Base-by-base conservation (phyloP, 495 filamentous ascomycete species). In the Aspergillus diversus region DNA sequence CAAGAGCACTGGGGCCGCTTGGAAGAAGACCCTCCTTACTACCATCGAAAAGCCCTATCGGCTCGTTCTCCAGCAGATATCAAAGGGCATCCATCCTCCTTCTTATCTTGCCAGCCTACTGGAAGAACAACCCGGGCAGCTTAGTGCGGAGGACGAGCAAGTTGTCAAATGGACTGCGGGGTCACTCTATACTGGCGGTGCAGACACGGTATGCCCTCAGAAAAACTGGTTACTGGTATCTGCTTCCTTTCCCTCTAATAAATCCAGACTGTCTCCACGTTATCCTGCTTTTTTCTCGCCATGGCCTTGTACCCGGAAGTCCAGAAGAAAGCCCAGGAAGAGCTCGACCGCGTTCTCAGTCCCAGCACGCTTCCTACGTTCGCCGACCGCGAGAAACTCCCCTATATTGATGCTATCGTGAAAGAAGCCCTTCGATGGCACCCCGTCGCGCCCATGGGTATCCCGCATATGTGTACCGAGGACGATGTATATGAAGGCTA, bases 331-430 rank as follows among this genome's bases (percentile, higher is more conserved):
- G 84, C 84, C 0, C 84, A 84, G 63, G 76, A 74, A 8, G 84
- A 89, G 66, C 68, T 89, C 54, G 84, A 87, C 65, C 67, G 70
- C 32, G 79, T 86, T 5, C 64, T 85, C 4, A 82, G 84, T 2
- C 34, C 57, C 1, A 50, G 63, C 0, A 61, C 60, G 32, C 69
- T 81, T 2, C 80, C 81, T 0, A 64, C 33, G 7, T 65, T 70
- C 46, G 62, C 51, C 0, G 80, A 84, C 34, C 68, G 73, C 0
- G 49, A 60, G 0, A 73, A 64, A 0, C 63, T 84, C 1, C 80
- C 80, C 0, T 83, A 84, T 55, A 67, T 82, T 33, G 57, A 78
- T 8, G 80, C 77, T 3, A 21, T 82, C 0, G 70, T 83, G 9
- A 80, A 81, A 55, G 82, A 84, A 53, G 61, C 67, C 0, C 64